Conservation (phyloP, 306 rosid genomes). For the Ceratonia siliqua region DNA sequence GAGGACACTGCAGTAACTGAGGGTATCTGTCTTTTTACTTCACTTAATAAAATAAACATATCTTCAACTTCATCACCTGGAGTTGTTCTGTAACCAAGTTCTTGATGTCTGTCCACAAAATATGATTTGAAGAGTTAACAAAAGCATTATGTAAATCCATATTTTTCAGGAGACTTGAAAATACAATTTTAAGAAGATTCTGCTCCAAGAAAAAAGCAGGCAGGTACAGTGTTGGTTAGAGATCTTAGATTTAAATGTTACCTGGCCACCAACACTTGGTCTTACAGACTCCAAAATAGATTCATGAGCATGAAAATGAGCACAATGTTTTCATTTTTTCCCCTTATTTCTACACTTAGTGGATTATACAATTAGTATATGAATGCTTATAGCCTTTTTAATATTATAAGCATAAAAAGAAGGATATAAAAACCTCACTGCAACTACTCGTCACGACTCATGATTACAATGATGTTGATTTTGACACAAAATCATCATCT, state of each 20-base stretch:
- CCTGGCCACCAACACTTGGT: not conserved
- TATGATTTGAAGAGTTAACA: slow-evolving; percentile 26
- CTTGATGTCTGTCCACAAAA: slow-evolving; percentile 65
- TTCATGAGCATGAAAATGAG: not conserved
- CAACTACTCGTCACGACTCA: too few relatives aligned
- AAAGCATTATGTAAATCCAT: slow-evolving; percentile 12
- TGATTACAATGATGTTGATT: too few relatives aligned
- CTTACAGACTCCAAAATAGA: slow-evolving; percentile 10
- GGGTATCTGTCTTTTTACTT: slow-evolving; percentile 87
- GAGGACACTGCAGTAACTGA: slow-evolving; percentile 81
- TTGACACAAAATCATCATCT: not conserved
- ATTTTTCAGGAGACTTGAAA: not conserved
- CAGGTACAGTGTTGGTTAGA: not conserved
- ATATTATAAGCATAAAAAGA: not conserved
- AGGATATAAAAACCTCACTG: too few relatives aligned
- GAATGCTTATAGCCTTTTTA: not conserved
- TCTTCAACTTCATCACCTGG: slow-evolving; percentile 98
- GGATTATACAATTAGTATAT: not conserved
- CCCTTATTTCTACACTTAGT: not conserved
- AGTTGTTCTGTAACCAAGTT: slow-evolving; percentile 81
- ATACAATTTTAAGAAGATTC: not conserved
- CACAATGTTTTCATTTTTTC: not conserved
- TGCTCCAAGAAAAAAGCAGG: not conserved
- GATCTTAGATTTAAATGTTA: slow-evolving; percentile 4
- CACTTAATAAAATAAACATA: slow-evolving; percentile 77